Conservation (phyloP, 768 basidiomycete genomes). For the Collybiopsis luxurians region DNA sequence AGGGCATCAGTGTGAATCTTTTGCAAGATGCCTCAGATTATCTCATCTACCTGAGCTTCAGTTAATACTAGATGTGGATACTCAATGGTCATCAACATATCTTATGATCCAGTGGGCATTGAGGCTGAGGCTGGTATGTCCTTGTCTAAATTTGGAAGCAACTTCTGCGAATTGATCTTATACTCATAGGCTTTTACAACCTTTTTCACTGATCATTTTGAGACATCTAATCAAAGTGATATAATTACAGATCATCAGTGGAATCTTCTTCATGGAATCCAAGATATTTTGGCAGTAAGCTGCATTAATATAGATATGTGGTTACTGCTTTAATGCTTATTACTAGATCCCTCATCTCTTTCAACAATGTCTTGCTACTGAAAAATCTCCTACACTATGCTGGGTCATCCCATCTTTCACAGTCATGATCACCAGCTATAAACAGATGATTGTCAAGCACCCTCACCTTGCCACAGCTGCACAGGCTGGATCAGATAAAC, state of each 20-base stretch:
- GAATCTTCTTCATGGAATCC: neutral
- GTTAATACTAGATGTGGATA: neutral
- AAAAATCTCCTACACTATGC: slow-evolving; percentile 11
- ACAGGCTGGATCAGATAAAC: neutral
- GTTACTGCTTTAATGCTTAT: too few species aligned
- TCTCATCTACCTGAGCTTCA: neutral
- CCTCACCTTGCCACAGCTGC: neutral
- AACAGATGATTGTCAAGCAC: neutral
- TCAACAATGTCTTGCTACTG: slow-evolving; percentile 8
- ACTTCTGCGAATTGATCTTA: too few species aligned
- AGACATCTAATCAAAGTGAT: too few species aligned
- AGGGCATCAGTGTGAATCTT: neutral
- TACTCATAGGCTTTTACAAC: neutral
- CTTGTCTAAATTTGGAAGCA: too few species aligned
- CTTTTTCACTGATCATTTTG: too few species aligned
- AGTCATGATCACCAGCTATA: neutral
- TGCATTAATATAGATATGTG: too few species aligned
- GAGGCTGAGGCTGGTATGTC: neutral
- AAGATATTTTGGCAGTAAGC: neutral
- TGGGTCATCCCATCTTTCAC: slow-evolving; percentile 7
- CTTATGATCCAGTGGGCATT: neutral
- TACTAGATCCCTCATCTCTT: slow-evolving; percentile 9
- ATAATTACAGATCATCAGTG: neutral
- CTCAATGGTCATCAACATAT: neutral
- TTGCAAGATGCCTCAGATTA: neutral